Base-by-base conservation (phyloP, 2,329 filamentous ascomycete species). In the Penicillium crustosum region DNA sequence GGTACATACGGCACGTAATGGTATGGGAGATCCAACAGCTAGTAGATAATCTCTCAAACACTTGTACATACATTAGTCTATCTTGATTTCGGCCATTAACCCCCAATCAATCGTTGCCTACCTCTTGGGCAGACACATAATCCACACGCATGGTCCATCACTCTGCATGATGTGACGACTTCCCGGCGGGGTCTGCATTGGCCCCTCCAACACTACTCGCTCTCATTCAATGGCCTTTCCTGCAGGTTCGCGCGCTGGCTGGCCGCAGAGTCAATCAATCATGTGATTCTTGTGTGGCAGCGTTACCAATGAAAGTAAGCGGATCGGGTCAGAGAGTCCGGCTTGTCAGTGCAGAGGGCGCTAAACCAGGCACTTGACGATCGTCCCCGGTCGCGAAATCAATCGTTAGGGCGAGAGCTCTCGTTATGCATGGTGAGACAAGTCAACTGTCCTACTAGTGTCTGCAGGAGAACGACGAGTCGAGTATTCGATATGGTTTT, bases 221-320 rank as follows among this genome's bases (percentile, higher is more conserved):
- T 69, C 66, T 64, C 59, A 55, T 53, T 54, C 29, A 57, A 57
- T 42, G 43, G 36, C 29, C 52, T 55, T 58, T 41, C 29, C 65
- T 70, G 70, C 71, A 72, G 66, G 64, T 70, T 70, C 61, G 62
- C 61, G 61, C 67, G 59, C 64, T 68, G 70, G 68, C 62, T 66
- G 66, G 63, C 69, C 71, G 71, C 71, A 74, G 68, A 61, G 60
- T 57, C 47, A 53, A 65, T 68, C 61, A 64, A 69, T 75, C 73
- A 75, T 75, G 73, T 75, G 73, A 75, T 71, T 61, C 33, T 27
- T n/a, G 59, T 59, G 62, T 65, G 62, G 50, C 53, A 52, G 49
- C 60, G 41, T 64, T 63, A 57, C 66, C 68, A 70, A 70, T 68
- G 65, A 59, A 66, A 62, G 19, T 25, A 15, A 31, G 15, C 23